Conservation (phyloP, 371 early-diverging fungal species). For the Batrachochytrium dendrobatidis region DNA sequence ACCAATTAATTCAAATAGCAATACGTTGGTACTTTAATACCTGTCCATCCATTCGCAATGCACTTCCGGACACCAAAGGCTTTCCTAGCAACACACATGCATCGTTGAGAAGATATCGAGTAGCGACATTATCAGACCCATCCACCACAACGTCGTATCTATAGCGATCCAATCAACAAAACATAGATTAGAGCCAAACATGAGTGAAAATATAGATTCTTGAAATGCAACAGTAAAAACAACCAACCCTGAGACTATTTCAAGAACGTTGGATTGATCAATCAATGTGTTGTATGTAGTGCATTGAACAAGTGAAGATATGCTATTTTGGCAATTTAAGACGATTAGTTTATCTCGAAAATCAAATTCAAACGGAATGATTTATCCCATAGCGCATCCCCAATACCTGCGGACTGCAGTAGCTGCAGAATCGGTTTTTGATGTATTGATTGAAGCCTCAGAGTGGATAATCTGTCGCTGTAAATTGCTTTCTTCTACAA, state of each 20-base stretch:
- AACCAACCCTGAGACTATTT: conserved; percentile 28
- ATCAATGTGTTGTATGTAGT: conserved; percentile 32
- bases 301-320: conserved; percentile 33
- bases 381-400: background rate
- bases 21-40: conserved; percentile 18
- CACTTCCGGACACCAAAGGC: conserved; percentile 91
- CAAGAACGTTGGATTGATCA: conserved; percentile 41
- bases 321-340: conserved; percentile 12
- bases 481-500: conserved; percentile 89
- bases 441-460: conserved; percentile 60
- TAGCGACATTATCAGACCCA: conserved; percentile 94
- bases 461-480: conserved; percentile 95
- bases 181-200: too few relatives aligned
- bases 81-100: conserved; percentile 77
- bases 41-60: conserved; percentile 92
- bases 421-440: conserved; percentile 79
- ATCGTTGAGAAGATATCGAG: conserved; percentile 95
- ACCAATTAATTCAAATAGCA: background rate
- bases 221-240: background rate
- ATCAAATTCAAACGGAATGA: background rate
- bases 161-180: too few relatives aligned
- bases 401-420: conserved; percentile 39
- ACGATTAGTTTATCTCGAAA: background rate
- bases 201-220: background rate
- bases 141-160: conserved; percentile 94